phyloP scores from a whole-genome alignment of 2,329 filamentous ascomycete species.

The Stagonosporopsis vannaccii region DNA sequence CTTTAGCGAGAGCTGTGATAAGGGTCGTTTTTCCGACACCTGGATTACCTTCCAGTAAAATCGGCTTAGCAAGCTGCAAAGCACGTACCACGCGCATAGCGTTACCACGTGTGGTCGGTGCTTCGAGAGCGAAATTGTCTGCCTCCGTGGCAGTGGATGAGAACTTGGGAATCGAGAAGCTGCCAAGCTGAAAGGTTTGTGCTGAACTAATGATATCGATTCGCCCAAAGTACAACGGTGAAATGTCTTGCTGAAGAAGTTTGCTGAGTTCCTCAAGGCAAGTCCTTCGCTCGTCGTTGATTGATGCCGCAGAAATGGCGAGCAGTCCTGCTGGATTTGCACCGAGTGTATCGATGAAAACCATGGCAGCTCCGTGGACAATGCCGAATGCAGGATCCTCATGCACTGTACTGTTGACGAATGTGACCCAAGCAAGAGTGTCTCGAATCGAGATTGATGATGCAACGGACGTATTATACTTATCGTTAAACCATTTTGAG shows the following conservation, averaged over 20 bases:
- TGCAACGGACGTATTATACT: slow-evolving; percentile 76
- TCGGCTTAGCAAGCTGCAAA: slow-evolving; percentile 86
- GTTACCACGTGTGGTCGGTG: slow-evolving; percentile 88
- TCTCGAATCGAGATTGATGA: slow-evolving; percentile 90
- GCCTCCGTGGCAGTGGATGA: slow-evolving; percentile 56
- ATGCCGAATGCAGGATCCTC: slow-evolving; percentile 60
- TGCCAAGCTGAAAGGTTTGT: slow-evolving; percentile 70
- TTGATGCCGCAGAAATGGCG: slow-evolving; percentile 71
- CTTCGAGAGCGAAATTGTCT: slow-evolving; percentile 78
- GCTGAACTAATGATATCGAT: slow-evolving; percentile 66
- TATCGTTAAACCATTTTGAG: slow-evolving; percentile 88
- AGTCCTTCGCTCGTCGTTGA: slow-evolving; percentile 72
- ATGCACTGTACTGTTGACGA: slow-evolving; percentile 74
- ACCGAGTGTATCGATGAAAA: slow-evolving; percentile 93
- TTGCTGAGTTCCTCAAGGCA: slow-evolving; percentile 77
- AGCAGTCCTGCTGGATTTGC: slow-evolving; percentile 92
- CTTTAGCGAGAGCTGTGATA: slow-evolving; percentile 81
- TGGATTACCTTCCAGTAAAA: slow-evolving; percentile 94
- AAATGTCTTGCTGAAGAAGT: slow-evolving; percentile 70
- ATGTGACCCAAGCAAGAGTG: slow-evolving; percentile 90
- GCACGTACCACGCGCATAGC: slow-evolving; percentile 90
- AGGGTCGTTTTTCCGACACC: slow-evolving; percentile 98
- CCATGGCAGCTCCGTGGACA: slow-evolving; percentile 89
- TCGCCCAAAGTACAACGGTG: slow-evolving; percentile 68
- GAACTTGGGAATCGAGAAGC: slow-evolving; percentile 71